These are phyloP conservation scores for Maudiozyma pseudohumilis DNA, from an alignment of 805 yeast genomes.

Conservation along the genomic window DNA sequence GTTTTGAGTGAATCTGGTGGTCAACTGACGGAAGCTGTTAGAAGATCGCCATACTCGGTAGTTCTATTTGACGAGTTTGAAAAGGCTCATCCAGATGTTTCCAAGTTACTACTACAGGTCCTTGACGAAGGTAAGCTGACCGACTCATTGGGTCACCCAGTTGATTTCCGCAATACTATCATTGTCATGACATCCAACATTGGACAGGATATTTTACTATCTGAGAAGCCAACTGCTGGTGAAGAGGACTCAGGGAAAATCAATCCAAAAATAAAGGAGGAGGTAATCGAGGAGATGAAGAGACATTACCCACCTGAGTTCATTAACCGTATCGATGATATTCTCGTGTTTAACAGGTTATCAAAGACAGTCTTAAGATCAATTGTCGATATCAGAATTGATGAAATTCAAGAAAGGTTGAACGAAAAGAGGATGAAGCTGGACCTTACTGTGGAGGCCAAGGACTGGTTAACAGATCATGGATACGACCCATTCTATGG, in stretches of 20 bases:
- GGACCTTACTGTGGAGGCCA: slow-evolving; percentile 50
- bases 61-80: slow-evolving; percentile 93
- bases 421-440: slow-evolving; percentile 66
- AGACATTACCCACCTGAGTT: slow-evolving; percentile 86
- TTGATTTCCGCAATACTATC: slow-evolving; percentile 89
- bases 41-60: slow-evolving; percentile 90
- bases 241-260: slow-evolving; percentile 44
- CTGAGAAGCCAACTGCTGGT: slow-evolving; percentile 45
- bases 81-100: slow-evolving; percentile 93
- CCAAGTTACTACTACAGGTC: slow-evolving; percentile 82
- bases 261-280: slow-evolving; percentile 39
- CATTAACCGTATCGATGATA: slow-evolving; percentile 86
- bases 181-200: slow-evolving; percentile 95
- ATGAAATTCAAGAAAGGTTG: slow-evolving; percentile 72
- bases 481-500: slow-evolving; percentile 93
- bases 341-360: slow-evolving; percentile 84
- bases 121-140: slow-evolving; percentile 92
- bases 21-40: slow-evolving; percentile 90
- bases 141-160: slow-evolving; percentile 88
- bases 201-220: slow-evolving; percentile 80
- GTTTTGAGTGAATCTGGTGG: slow-evolving; percentile 92
- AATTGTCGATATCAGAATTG: slow-evolving; percentile 77
- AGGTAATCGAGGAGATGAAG: slow-evolving; percentile 61
- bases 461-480: slow-evolving; percentile 65
- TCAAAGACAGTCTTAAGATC: slow-evolving; percentile 63